Conservation (phyloP, 495 filamentous ascomycete genomes). For the Mycothermus thermophilus region DNA sequence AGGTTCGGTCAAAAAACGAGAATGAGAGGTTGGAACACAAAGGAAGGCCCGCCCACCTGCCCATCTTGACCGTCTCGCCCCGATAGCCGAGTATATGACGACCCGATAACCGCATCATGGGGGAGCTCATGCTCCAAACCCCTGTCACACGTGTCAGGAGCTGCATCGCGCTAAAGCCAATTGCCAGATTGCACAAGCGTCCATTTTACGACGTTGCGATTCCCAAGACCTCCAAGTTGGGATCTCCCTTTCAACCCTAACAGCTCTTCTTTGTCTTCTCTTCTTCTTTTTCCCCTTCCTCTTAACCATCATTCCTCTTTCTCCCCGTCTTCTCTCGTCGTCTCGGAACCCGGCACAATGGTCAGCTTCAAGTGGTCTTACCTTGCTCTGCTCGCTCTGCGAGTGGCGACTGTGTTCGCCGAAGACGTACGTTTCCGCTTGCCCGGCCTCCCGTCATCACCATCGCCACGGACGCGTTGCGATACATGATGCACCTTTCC, state of each 20-base stretch:
- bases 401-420: slow-evolving; percentile 48
- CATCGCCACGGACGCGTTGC: no score
- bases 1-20: no score
- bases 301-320: slow-evolving; percentile 8
- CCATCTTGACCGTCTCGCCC: no score
- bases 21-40: no score
- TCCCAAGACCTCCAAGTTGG: slow-evolving; percentile 2
- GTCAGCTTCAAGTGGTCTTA: slow-evolving; percentile 57
- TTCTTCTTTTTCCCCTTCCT: slow-evolving; percentile 10
- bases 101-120: neutral
- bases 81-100: no score
- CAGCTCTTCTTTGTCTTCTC: slow-evolving; percentile 11
- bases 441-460: no score
- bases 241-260: slow-evolving; percentile 1
- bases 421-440: no score
- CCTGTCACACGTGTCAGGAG: neutral
- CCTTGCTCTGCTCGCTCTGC: slow-evolving; percentile 56
- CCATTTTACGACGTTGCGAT: slow-evolving; percentile 7
- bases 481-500: slow-evolving; percentile 38
- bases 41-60: no score
- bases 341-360: slow-evolving; percentile 39
- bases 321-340: no score
- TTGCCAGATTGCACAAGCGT: slow-evolving; percentile 18
- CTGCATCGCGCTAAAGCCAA: slow-evolving; percentile 3
- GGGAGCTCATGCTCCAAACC: neutral